Conservation (phyloP, 331 rosid genomes). For the Telfairia occidentalis region DNA sequence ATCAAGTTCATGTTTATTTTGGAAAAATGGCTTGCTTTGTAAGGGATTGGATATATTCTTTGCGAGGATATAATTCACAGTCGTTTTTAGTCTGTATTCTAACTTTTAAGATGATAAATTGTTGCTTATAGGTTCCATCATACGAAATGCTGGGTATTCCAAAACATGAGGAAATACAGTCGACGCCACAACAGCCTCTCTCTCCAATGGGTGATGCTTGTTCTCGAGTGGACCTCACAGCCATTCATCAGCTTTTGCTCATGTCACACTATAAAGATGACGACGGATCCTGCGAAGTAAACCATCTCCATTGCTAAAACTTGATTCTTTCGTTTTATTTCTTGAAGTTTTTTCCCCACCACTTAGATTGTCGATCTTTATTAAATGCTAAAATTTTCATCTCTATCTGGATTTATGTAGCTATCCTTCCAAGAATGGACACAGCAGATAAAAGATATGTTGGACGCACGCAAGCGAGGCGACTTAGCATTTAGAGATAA, state of each 20-base stretch:
- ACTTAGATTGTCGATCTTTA: background rate
- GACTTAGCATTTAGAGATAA: conserved; percentile 65
- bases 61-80: background rate
- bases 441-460: conserved; percentile 64
- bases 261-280: conserved; percentile 56
- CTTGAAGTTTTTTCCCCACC: background rate
- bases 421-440: conserved; percentile 87
- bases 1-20: background rate
- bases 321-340: background rate
- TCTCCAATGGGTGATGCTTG: conserved; percentile 69
- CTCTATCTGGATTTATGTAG: conserved; percentile 17
- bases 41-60: background rate
- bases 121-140: conserved; percentile 45
- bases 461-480: conserved; percentile 64
- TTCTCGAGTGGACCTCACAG: conserved; percentile 65
- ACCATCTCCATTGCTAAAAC: background rate
- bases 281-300: conserved; percentile 67
- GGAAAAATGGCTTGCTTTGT: background rate
- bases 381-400: conserved; percentile 2
- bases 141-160: conserved; percentile 57
- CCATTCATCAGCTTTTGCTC: conserved; percentile 62
- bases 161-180: conserved; percentile 47
- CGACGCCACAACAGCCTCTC: conserved; percentile 43
- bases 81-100: background rate
- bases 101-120: background rate